phyloP scores from a whole-genome alignment of 345 rosid species.

The Ceriops decandra region DNA sequence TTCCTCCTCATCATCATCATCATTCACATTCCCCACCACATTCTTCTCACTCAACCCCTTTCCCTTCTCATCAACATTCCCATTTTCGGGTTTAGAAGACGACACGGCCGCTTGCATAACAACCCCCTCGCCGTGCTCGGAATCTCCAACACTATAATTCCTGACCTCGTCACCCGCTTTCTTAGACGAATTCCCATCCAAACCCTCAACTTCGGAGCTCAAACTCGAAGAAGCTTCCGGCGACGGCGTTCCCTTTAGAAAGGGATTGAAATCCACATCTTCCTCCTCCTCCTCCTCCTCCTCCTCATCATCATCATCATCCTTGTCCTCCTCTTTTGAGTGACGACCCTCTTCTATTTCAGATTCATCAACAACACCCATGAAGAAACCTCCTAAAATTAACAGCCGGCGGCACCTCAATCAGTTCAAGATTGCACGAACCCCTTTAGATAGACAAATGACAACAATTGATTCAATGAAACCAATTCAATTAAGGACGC shows the following conservation, averaged over 20 bases:
- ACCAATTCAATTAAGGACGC: no score
- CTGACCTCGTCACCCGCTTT: slow-evolving; percentile 12
- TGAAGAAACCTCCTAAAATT: background rate
- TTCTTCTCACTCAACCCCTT: slow-evolving; percentile 25
- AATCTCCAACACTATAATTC: slow-evolving; percentile 30
- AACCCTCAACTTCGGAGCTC: slow-evolving; percentile 69
- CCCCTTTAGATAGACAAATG: no score
- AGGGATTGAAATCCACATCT: slow-evolving; percentile 82
- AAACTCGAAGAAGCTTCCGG: slow-evolving; percentile 83
- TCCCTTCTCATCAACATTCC: slow-evolving; percentile 1
- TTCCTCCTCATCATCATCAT: slow-evolving; percentile 16
- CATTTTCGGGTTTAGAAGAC: slow-evolving; percentile 6
- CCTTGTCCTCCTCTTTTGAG: slow-evolving; percentile 1
- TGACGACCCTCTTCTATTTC: slow-evolving; percentile 14
- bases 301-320: background rate
- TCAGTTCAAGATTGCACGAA: no score
- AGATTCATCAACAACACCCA: background rate
- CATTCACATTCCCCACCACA: slow-evolving; percentile 17
- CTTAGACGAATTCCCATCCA: slow-evolving; percentile 34
- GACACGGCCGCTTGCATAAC: slow-evolving; percentile 22
- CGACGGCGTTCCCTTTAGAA: slow-evolving; percentile 62
- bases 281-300: slow-evolving; percentile 42
- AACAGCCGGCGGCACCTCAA: background rate
- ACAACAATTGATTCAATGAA: no score
- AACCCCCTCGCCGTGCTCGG: slow-evolving; percentile 39